Conservation (phyloP, 495 filamentous ascomycete species). For the Aspergillus campestris region DNA sequence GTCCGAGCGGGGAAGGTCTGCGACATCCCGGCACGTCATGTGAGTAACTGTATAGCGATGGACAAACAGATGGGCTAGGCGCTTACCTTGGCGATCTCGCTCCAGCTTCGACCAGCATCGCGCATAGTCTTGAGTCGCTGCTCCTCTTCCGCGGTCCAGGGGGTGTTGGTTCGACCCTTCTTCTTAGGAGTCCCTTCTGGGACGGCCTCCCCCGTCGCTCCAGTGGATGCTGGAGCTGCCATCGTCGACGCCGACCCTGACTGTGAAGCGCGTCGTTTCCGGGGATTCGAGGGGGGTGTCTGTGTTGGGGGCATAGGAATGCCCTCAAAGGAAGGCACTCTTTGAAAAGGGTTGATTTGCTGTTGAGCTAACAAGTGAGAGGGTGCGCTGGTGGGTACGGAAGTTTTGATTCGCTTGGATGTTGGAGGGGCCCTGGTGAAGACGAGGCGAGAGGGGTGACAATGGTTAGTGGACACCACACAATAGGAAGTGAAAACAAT, state of each 20-base stretch:
- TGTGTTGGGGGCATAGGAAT: slow-evolving; percentile 34
- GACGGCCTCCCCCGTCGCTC: slow-evolving; percentile 19
- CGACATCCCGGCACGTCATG: slow-evolving; percentile 15
- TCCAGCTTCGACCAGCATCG: slow-evolving; percentile 89
- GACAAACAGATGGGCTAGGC: not conserved
- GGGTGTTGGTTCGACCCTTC: slow-evolving; percentile 93
- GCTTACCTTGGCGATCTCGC: slow-evolving; percentile 88
- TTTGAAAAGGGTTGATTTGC: slow-evolving; percentile 35
- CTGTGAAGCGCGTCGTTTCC: slow-evolving; percentile 39
- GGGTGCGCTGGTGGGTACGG: slow-evolving; percentile 29
- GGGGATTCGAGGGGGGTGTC: slow-evolving; percentile 26
- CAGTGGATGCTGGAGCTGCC: slow-evolving; percentile 18
- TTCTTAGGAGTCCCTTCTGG: slow-evolving; percentile 58
- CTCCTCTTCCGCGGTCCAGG: slow-evolving; percentile 94
- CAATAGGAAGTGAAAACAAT: not conserved
- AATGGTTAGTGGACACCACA: slow-evolving; percentile 1
- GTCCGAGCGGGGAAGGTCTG: slow-evolving; percentile 88
- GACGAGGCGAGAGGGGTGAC: slow-evolving; percentile 1
- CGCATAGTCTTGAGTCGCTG: slow-evolving; percentile 86
- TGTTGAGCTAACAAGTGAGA: slow-evolving; percentile 35
- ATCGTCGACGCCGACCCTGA: slow-evolving; percentile 29
- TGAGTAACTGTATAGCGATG: slow-evolving; percentile 14
- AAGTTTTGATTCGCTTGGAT: slow-evolving; percentile 38
- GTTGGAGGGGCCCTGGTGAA: slow-evolving; percentile 32
- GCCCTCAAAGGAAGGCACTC: slow-evolving; percentile 31